Evolutionary conservation across 208 protist species (phyloP).

Genomic region (Naegleria lovaniensis): DNA sequence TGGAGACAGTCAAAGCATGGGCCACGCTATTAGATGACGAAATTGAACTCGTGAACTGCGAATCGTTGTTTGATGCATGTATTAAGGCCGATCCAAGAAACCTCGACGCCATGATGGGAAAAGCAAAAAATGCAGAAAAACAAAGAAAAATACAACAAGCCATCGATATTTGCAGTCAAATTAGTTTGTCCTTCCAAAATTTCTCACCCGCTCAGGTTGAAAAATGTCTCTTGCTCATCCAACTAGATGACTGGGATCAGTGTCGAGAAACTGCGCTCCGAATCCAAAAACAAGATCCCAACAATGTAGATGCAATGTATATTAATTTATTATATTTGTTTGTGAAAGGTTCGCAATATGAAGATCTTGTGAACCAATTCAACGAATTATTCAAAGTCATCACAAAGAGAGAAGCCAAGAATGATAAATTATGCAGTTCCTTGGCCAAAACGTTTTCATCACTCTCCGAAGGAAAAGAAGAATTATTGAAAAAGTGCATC

Average conservation of each 20-base stretch:
- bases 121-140: constrained; percentile 31
- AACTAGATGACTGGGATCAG: constrained; percentile 83
- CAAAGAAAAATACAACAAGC: constrained; percentile 26
- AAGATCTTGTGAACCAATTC: constrained; percentile 56
- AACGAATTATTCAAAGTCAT: constrained; percentile 57
- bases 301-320: constrained; percentile 65
- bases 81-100: neutral
- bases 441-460: constrained; percentile 64
- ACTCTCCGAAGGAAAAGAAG: constrained; percentile 49
- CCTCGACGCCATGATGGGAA: constrained; percentile 39
- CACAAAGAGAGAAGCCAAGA: constrained; percentile 63
- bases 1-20: neutral
- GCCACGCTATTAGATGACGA: neutral
- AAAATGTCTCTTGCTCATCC: constrained; percentile 60
- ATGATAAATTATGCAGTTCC: constrained; percentile 60
- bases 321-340: constrained; percentile 64
- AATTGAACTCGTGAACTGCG: neutral
- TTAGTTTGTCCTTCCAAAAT: constrained; percentile 31
- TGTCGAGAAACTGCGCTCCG: constrained; percentile 66
- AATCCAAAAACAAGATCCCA: constrained; percentile 57
- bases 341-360: constrained; percentile 62
- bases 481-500: constrained; percentile 58
- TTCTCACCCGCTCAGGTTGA: constrained; percentile 39
- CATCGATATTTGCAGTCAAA: constrained; percentile 38
- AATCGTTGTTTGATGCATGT: neutral